Evolutionary conservation across 192 early-diverging fungal genomes (phyloP).

Genomic region (Coemansia aciculifera): DNA sequence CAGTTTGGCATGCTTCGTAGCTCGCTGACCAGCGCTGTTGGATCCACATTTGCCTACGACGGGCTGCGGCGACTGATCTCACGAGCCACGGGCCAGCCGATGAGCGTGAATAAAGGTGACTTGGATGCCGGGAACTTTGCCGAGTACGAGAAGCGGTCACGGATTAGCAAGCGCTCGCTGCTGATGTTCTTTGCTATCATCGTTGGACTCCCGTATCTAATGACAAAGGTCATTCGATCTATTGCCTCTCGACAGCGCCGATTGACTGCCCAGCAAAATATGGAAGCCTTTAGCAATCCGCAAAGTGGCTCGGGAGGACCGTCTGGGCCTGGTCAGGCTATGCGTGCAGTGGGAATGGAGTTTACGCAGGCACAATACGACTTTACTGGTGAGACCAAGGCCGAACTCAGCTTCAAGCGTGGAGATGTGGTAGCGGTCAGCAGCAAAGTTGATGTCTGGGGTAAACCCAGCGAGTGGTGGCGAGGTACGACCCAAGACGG

Average conservation of each 20-base stretch:
- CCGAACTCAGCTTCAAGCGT: constrained; percentile 78
- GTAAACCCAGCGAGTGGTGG: constrained; percentile 88
- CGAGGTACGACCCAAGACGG: constrained; percentile 80
- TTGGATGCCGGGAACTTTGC: constrained; percentile 75
- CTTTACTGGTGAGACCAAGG: constrained; percentile 70
- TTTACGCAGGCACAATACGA: constrained; percentile 90
- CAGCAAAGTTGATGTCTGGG: constrained; percentile 76
- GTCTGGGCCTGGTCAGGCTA: constrained; percentile 25
- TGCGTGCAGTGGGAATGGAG: constrained; percentile 64
- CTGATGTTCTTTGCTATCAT: constrained; percentile 82
- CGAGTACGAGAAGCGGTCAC: constrained; percentile 68
- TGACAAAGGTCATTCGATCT: constrained; percentile 82
- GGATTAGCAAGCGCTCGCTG: constrained; percentile 68
- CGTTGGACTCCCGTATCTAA: constrained; percentile 89
- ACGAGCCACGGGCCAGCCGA: constrained; percentile 63
- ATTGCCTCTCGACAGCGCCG: constrained; percentile 60
- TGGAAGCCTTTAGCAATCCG: not conserved
- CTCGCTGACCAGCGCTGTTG: constrained; percentile 83
- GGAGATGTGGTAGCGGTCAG: constrained; percentile 91
- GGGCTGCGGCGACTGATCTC: constrained; percentile 67
- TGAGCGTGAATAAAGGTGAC: constrained; percentile 70
- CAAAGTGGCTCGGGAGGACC: constrained; percentile 30
- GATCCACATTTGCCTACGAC: constrained; percentile 74
- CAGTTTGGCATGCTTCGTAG: constrained; percentile 90
- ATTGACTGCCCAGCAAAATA: constrained; percentile 36